Evolutionary conservation across 2,329 filamentous ascomycete species (phyloP).

Genomic region (Apiospora marii): DNA sequence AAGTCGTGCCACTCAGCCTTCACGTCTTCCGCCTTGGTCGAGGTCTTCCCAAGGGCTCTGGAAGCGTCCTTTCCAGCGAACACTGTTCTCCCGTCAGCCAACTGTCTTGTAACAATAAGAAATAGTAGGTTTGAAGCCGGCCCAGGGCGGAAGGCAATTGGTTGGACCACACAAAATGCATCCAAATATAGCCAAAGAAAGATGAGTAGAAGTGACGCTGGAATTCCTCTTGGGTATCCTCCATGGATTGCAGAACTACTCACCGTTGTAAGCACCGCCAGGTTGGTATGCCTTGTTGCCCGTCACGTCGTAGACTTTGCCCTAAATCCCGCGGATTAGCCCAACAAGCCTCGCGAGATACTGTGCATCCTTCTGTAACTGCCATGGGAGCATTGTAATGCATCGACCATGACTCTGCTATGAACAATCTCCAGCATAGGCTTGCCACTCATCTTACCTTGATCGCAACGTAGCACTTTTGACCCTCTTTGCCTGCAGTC

Average conservation of each 20-base stretch:
- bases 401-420: not conserved
- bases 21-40: constrained; percentile 73
- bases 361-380: not conserved
- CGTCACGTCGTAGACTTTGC: constrained; percentile 92
- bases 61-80: constrained; percentile 97
- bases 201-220: not conserved
- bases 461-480: constrained; percentile 73
- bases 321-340: constrained; percentile 56
- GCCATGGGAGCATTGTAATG: not conserved
- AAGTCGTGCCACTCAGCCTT: constrained; percentile 36
- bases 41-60: constrained; percentile 86
- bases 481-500: constrained; percentile 66
- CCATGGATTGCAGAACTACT: constrained; percentile 37
- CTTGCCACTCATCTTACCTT: constrained; percentile 56
- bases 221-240: not conserved
- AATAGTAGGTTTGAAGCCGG: no score
- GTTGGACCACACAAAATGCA: not conserved
- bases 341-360: not conserved
- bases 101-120: constrained; percentile 5
- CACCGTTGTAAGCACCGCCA: constrained; percentile 86
- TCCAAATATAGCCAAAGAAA: not conserved
- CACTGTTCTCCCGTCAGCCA: constrained; percentile 61
- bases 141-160: no score
- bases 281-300: constrained; percentile 87
- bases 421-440: not conserved